Conservation (phyloP, 2,329 filamentous ascomycete species). For the Fonsecaea pugnacius region DNA sequence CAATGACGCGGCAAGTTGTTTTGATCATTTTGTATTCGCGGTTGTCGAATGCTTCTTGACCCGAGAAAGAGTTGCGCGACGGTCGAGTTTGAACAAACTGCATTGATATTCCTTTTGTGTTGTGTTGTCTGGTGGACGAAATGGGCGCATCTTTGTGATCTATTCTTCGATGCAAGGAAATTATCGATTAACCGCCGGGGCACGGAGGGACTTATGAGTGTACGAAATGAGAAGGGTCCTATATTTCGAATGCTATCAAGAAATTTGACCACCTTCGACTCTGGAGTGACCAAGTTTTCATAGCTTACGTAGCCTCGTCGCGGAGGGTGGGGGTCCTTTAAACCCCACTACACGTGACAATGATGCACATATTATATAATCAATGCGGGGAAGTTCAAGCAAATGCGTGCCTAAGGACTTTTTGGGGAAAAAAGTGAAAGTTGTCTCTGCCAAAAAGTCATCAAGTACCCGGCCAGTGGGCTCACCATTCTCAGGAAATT, state of each 20-base stretch:
- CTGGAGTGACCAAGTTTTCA: neutral
- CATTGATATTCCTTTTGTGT: slow-evolving; percentile 19
- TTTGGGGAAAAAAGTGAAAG: neutral
- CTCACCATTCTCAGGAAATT: neutral
- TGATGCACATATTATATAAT: neutral
- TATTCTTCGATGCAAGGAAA: slow-evolving; percentile 13
- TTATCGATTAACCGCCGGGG: slow-evolving; percentile 14
- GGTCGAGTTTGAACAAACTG: neutral
- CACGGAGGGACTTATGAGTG: slow-evolving; percentile 29
- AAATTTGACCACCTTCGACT: neutral
- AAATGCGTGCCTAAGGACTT: neutral
- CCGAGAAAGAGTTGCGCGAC: neutral
- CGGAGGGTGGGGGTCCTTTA: neutral
- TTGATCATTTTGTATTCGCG: slow-evolving; percentile 15
- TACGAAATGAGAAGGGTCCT: slow-evolving; percentile 30
- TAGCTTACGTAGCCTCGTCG: neutral
- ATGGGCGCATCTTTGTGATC: slow-evolving; percentile 23
- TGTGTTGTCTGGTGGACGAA: slow-evolving; percentile 15
- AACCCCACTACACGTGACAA: slow-evolving; percentile 1
- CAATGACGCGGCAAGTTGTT: slow-evolving; percentile 9
- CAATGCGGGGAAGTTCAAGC: neutral
- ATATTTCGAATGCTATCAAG: neutral
- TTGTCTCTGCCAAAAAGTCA: neutral
- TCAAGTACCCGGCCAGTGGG: neutral
- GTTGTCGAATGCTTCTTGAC: slow-evolving; percentile 7